Base-by-base conservation (phyloP, 768 basidiomycete genomes). In the Xerocomellus amylosporus region DNA sequence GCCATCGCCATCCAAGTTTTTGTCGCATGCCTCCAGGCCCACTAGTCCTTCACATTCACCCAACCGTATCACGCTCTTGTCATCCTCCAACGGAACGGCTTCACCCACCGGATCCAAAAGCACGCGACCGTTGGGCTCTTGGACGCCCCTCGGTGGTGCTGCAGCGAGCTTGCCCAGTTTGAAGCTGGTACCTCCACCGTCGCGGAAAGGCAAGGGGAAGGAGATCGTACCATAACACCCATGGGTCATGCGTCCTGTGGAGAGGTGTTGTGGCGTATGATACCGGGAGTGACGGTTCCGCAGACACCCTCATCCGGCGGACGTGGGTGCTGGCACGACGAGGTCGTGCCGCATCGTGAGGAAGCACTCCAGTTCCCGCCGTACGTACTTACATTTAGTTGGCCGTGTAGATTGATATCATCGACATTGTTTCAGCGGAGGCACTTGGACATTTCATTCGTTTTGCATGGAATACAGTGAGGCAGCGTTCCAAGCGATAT, bases 181-280 rank as follows among this genome's bases (percentile, higher is more conserved):
- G 20, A 59, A 64, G 19, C 61, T 73, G 8, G 41, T 45, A 2
- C 68, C 73, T 7, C 73, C 77, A n/a, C 72, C 76, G 22, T 70
- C 70, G 40, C 62, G 71, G 41, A 80, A 79, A 60, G 79, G 80
- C 44, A 81, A 81, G 63, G 79, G 77, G 51, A 77, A 72, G 57
- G 77, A 73, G 51, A 10, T 61, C 14, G 17, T 58, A 49, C 49
- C 60, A 56, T 66, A 40, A 38, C 53, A 51, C 31, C 43, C 24
- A 17, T 22, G 26, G 31, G 28, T 28, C 38, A 3, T 12, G 14
- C 41, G 10, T 42, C 28, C 40, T 17, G 22, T 24, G 24, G 22
- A 26, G 40, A 28, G 20, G 26, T 14, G 36, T 24, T 28, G 39
- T 47, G 38, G 39, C 24, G 38, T 46, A 40, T 28, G 48, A 58